A percentile compares a stretch with the other conserved stretches of the same genome.
Evolutionary conservation across 768 basidiomycete genomes (phyloP).

Genomic region (Amanita rubescens): DNA sequence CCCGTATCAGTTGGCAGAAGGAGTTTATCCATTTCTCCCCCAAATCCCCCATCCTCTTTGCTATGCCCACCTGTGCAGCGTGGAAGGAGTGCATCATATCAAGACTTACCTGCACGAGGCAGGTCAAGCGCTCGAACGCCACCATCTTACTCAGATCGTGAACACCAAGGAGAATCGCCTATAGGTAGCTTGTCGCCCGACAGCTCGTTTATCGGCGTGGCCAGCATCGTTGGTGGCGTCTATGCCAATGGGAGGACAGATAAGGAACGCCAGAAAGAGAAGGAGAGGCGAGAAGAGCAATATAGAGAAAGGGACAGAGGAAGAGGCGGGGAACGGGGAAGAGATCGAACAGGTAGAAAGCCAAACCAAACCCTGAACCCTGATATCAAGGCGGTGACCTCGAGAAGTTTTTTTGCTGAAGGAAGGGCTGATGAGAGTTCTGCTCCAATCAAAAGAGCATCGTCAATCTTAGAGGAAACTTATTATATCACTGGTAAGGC

Average conservation of each 20-base stretch:
- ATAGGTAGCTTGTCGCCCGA: conserved; percentile 8
- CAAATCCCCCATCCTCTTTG: background rate
- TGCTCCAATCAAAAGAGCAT: background rate
- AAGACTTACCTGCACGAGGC: conserved; percentile 2
- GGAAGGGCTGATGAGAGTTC: background rate
- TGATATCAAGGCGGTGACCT: conserved; percentile 10
- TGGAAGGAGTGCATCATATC: conserved; percentile 6
- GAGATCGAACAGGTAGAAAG: conserved; percentile 2
- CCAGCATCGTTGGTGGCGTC: conserved; percentile 2
- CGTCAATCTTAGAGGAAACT: background rate
- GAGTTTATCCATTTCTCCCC: background rate
- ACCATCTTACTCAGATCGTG: conserved; percentile 6
- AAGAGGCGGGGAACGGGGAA: conserved; percentile 11
- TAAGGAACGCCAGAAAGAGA: conserved; percentile 11
- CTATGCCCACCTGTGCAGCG: conserved; percentile 2
- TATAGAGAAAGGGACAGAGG: conserved; percentile 11
- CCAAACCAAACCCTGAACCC: conserved; percentile 4
- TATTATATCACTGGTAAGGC: background rate
- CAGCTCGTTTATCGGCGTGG: conserved; percentile 3
- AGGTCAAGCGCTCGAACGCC: conserved; percentile 6
- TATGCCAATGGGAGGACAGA: conserved; percentile 5
- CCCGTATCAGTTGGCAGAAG: background rate
- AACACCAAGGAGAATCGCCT: conserved; percentile 3
- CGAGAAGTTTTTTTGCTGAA: background rate
- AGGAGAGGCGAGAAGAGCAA: conserved; percentile 6